Evolutionary conservation across 179 eudicot species (phyloP).

Genomic region (Dionaea muscipula): DNA sequence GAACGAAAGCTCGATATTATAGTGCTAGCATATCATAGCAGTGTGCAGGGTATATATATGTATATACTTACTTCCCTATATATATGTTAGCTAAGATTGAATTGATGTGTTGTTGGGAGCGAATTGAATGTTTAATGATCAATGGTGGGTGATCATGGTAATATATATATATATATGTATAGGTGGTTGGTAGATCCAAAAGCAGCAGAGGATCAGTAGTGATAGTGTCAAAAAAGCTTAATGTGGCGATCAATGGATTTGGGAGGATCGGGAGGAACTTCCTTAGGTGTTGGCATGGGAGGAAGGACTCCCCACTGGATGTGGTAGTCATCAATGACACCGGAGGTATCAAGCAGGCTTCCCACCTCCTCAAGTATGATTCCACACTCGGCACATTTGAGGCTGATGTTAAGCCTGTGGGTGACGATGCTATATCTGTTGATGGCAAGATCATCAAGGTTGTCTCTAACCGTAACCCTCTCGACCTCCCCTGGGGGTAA

Average conservation of each 20-base stretch:
- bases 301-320: slow-evolving; percentile 85
- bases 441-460: slow-evolving; percentile 85
- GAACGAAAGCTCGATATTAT: no score
- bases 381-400: slow-evolving; percentile 96
- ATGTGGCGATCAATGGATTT: slow-evolving; percentile 93
- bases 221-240: slow-evolving; percentile 63
- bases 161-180: no score
- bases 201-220: slow-evolving; percentile 33
- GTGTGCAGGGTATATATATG: no score
- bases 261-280: slow-evolving; percentile 96
- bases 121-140: no score
- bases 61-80: no score
- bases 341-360: slow-evolving; percentile 95
- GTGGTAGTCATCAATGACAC: slow-evolving; percentile 87
- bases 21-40: no score
- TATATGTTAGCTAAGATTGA: no score
- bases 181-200: slow-evolving; percentile 30
- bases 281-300: slow-evolving; percentile 97
- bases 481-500: slow-evolving; percentile 84
- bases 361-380: slow-evolving; percentile 96
- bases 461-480: slow-evolving; percentile 77
- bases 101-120: no score
- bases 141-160: no score
- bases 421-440: slow-evolving; percentile 63
- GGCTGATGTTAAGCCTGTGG: slow-evolving; percentile 82